These are phyloP conservation scores for Stagonosporopsis cucurbitacearum DNA, from an alignment of 2,329 filamentous ascomycete genomes.

Conservation along the genomic window DNA sequence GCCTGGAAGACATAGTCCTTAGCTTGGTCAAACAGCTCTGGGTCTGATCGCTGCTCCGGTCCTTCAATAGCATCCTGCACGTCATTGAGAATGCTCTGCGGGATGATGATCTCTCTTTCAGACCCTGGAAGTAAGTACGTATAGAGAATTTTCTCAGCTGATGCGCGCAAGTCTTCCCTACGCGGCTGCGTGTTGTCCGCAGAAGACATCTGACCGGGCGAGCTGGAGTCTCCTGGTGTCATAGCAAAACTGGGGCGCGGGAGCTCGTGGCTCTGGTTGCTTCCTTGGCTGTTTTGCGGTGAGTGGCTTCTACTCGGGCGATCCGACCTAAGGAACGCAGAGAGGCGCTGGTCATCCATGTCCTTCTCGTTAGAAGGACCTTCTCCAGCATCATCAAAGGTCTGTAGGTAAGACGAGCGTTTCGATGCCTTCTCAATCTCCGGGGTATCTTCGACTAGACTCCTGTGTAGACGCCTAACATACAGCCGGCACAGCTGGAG, in stretches of 20 bases:
- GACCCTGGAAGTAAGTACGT: constrained; percentile 94
- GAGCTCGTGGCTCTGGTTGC: constrained; percentile 61
- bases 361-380: constrained; percentile 69
- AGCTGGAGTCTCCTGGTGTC: constrained; percentile 65
- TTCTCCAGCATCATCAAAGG: constrained; percentile 64
- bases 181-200: constrained; percentile 40
- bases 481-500: constrained; percentile 98
- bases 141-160: constrained; percentile 98
- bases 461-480: constrained; percentile 91
- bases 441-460: constrained; percentile 89
- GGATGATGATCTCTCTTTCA: constrained; percentile 93
- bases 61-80: constrained; percentile 90
- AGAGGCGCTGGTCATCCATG: constrained; percentile 87
- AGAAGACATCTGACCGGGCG: constrained; percentile 53
- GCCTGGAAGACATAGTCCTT: constrained; percentile 99
- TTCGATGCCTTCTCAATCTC: constrained; percentile 87
- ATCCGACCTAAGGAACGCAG: constrained; percentile 78
- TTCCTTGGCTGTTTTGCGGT: constrained; percentile 56
- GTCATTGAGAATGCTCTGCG: constrained; percentile 82
- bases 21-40: constrained; percentile 94
- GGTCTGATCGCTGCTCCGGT: constrained; percentile 83
- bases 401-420: constrained; percentile 74
- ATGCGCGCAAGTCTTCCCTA: constrained; percentile 85
- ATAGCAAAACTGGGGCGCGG: constrained; percentile 67
- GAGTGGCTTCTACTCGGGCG: constrained; percentile 54